A percentile compares a stretch with the other conserved stretches of the same genome.
phyloP scores from a whole-genome alignment of 139 green algal genomes.

The Asterochloris sp. region DNA sequence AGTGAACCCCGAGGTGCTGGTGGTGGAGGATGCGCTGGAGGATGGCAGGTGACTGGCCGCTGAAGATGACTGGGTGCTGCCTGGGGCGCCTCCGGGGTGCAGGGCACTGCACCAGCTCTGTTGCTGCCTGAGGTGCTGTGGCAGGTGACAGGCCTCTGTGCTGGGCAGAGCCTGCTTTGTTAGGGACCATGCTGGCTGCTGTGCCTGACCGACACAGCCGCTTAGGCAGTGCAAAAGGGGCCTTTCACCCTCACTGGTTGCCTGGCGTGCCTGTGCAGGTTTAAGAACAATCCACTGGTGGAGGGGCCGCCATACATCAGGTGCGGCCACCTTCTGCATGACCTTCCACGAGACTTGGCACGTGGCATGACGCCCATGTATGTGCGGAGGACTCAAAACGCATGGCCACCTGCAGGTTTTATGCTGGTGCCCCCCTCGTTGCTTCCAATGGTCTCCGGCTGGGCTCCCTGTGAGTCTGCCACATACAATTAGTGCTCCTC shows the following conservation, averaged over 20 bases:
- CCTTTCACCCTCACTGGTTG: not conserved
- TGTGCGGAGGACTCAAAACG: constrained; percentile 57
- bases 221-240: not conserved
- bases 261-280: not conserved
- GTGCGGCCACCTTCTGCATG: not conserved
- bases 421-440: constrained; percentile 79
- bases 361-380: not conserved
- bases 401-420: constrained; percentile 76
- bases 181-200: no score
- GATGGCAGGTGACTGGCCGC: constrained; percentile 49
- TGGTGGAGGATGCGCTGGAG: constrained; percentile 64
- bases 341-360: not conserved
- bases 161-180: no score
- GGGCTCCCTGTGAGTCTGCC: constrained; percentile 49
- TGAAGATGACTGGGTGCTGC: not conserved
- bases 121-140: no score
- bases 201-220: no score
- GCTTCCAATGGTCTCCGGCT: constrained; percentile 60
- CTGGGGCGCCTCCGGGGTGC: not conserved
- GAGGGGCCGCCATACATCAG: not conserved
- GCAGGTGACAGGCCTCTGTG: no score
- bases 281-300: not conserved
- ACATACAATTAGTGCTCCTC: not conserved
- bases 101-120: no score
- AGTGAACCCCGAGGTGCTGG: constrained; percentile 58